Evolutionary conservation across 2,329 filamentous ascomycete genomes (phyloP).

Genomic region (Scedosporium boydii): DNA sequence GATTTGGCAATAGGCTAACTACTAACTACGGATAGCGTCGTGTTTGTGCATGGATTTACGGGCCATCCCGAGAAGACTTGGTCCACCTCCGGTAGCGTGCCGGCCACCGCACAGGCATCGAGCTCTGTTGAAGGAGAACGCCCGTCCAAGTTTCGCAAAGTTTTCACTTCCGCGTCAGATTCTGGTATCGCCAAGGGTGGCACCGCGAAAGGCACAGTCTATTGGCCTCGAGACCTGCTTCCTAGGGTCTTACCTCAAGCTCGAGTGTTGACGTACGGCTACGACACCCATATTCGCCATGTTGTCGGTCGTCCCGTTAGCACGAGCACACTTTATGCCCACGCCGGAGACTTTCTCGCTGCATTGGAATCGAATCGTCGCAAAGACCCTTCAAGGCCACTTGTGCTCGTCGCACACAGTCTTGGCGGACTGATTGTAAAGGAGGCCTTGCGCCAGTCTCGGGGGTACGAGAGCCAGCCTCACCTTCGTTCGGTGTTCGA

Average conservation of each 20-base stretch:
- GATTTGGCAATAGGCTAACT: not conserved
- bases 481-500: slow-evolving; percentile 13
- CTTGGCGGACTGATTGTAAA: slow-evolving; percentile 24
- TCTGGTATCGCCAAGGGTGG: no score
- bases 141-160: not conserved
- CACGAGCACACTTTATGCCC: not conserved
- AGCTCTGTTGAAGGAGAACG: slow-evolving; percentile 5
- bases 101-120: not conserved
- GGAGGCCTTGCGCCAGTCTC: slow-evolving; percentile 12
- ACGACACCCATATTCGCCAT: not conserved
- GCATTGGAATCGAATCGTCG: slow-evolving; percentile 20
- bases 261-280: not conserved
- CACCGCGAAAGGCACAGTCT: slow-evolving; percentile 7
- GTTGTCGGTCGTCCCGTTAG: not conserved
- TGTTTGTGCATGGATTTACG: slow-evolving; percentile 16
- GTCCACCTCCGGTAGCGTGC: not conserved
- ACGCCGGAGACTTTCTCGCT: slow-evolving; percentile 18
- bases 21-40: slow-evolving; percentile 8
- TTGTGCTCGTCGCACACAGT: slow-evolving; percentile 23
- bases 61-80: slow-evolving; percentile 15
- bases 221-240: not conserved
- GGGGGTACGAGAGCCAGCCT: not conserved
- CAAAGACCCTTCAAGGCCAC: slow-evolving; percentile 13
- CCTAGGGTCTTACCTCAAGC: not conserved
- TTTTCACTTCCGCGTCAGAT: not conserved